These are phyloP conservation scores for Vitis amurensis DNA, from an alignment of 164 flowering plant genomes.

Conservation along the genomic window DNA sequence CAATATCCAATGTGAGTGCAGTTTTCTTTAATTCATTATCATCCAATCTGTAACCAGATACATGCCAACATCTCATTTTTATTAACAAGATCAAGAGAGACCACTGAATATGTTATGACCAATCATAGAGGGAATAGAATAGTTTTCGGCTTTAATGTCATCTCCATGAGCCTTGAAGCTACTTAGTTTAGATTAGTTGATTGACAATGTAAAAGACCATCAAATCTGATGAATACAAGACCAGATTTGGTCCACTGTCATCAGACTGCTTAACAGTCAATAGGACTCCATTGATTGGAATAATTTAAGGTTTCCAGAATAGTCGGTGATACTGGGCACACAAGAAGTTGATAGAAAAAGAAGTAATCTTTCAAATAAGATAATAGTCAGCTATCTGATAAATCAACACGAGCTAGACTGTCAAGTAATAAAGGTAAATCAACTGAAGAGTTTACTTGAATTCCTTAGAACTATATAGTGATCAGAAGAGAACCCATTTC, in stretches of 20 bases:
- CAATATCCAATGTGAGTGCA: neutral
- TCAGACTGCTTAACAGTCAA: no score
- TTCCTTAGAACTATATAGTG: neutral
- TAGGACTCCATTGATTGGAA: no score
- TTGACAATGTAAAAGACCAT: neutral
- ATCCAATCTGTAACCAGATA: neutral
- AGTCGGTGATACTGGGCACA: no score
- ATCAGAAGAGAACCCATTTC: neutral
- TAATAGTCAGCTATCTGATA: no score
- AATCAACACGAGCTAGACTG: no score
- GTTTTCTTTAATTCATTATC: neutral
- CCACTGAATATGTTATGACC: neutral
- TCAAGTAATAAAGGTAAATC: no score
- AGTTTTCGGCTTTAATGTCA: neutral
- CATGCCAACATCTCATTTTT: neutral
- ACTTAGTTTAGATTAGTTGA: neutral
- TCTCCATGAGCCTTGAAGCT: neutral
- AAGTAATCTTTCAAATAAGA: no score
- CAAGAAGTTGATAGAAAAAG: no score
- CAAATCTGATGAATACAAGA: neutral
- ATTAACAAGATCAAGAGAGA: neutral
- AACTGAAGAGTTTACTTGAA: no score
- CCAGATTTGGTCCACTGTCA: neutral
- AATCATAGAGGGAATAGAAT: neutral
- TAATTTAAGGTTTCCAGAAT: no score